Conservation (phyloP, 352 stramenopile species). For the Phytophthora pini region DNA sequence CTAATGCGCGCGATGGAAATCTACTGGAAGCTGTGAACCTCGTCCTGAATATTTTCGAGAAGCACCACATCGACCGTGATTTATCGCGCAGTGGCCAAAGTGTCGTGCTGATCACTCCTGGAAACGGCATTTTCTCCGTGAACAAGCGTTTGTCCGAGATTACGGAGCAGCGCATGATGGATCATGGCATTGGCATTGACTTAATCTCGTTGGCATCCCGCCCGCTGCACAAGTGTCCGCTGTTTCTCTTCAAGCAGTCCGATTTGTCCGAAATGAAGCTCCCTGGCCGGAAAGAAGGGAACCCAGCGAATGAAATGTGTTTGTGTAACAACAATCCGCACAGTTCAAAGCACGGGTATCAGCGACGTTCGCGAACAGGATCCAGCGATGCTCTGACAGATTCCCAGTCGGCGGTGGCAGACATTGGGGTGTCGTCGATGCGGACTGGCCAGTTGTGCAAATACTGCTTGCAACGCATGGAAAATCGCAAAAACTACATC, state of each 20-base stretch:
- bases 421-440: constrained; percentile 47
- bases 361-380: constrained; percentile 48
- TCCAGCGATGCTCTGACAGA: constrained; percentile 55
- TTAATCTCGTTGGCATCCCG: constrained; percentile 95
- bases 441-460: constrained; percentile 63
- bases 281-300: constrained; percentile 48
- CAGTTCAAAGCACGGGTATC: constrained; percentile 34
- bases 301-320: constrained; percentile 48
- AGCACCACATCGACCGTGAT: constrained; percentile 98
- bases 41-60: constrained; percentile 98
- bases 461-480: constrained; percentile 64
- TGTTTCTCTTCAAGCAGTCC: constrained; percentile 96
- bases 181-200: constrained; percentile 99
- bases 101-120: constrained; percentile 96
- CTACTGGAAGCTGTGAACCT: constrained; percentile 98
- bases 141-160: constrained; percentile 96
- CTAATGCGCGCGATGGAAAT: constrained; percentile 91
- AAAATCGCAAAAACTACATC: constrained; percentile 74
- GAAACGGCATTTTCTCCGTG: constrained; percentile 97
- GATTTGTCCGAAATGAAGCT: constrained; percentile 70
- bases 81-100: constrained; percentile 95
- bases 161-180: constrained; percentile 99
- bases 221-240: constrained; percentile 96
- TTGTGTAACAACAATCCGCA: constrained; percentile 51
- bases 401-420: constrained; percentile 40